Conservation (phyloP, 179 eudicot species). For the Nepenthes alata region DNA sequence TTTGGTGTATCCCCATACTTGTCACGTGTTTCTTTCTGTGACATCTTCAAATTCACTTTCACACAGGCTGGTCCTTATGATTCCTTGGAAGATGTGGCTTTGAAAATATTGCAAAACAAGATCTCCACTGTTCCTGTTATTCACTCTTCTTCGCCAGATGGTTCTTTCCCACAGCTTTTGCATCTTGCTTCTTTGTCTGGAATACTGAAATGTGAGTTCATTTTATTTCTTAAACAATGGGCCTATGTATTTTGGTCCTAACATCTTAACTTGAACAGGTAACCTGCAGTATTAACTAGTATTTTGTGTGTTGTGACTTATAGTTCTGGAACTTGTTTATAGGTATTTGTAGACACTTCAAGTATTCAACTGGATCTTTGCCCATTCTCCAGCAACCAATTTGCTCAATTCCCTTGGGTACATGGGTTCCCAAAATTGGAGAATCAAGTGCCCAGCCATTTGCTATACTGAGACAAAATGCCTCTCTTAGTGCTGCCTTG, state of each 20-base stretch:
- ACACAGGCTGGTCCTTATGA: constrained; percentile 75
- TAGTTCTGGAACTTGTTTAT: constrained; percentile 5
- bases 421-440: constrained; percentile 90
- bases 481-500: constrained; percentile 67
- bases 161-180: constrained; percentile 36
- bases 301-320: not conserved
- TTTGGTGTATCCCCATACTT: too few relatives aligned
- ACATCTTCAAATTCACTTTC: not conserved
- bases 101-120: constrained; percentile 54
- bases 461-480: constrained; percentile 68
- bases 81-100: constrained; percentile 54
- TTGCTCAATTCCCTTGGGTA: constrained; percentile 70
- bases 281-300: not conserved
- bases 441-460: constrained; percentile 51
- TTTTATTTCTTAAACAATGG: not conserved
- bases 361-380: constrained; percentile 30
- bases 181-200: constrained; percentile 47
- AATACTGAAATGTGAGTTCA: constrained; percentile 31
- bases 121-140: constrained; percentile 54
- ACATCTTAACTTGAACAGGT: too few relatives aligned
- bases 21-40: too few relatives aligned
- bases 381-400: constrained; percentile 48
- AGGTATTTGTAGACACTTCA: constrained; percentile 46
- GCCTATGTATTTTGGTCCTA: too few relatives aligned
- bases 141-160: constrained; percentile 35